A percentile compares a stretch with the other conserved stretches of the same genome.
These are phyloP conservation scores for Apophysomyces elegans DNA, from an alignment of 371 early-diverging fungal species.

Conservation along the genomic window DNA sequence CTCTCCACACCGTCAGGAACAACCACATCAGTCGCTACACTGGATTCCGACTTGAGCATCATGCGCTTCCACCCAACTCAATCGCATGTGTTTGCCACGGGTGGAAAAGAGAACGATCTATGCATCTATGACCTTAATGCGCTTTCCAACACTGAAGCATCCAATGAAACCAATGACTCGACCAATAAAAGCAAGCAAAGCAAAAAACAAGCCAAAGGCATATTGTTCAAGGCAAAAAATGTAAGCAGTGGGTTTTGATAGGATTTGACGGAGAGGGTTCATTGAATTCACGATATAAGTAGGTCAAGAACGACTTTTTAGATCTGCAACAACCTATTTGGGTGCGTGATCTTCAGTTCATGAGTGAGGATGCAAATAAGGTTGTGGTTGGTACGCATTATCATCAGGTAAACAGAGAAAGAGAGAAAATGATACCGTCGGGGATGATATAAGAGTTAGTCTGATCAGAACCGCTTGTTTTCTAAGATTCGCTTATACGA, in stretches of 20 bases:
- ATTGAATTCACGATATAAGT: constrained; percentile 13
- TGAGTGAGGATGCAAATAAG: constrained; percentile 52
- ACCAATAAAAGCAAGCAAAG: constrained; percentile 40
- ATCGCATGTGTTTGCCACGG: constrained; percentile 76
- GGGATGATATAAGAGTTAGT: no score
- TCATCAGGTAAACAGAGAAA: constrained; percentile 57
- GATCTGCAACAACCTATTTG: constrained; percentile 86
- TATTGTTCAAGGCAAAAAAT: constrained; percentile 69
- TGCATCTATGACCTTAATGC: constrained; percentile 73
- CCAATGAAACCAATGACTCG: constrained; percentile 25
- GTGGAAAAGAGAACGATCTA: constrained; percentile 87
- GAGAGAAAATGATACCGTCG: no score
- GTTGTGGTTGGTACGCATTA: constrained; percentile 76
- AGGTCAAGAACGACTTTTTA: constrained; percentile 75
- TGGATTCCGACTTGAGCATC: constrained; percentile 31
- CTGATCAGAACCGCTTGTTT: no score
- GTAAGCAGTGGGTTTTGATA: constrained; percentile 33
- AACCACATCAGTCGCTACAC: constrained; percentile 16
- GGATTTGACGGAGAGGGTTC: background rate
- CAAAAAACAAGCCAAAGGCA: constrained; percentile 48
- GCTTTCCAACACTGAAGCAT: constrained; percentile 5
- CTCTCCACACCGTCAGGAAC: constrained; percentile 13
- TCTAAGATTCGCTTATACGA: constrained; percentile 80
- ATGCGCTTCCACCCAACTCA: constrained; percentile 75
- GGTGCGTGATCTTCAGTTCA: constrained; percentile 84